Conservation (phyloP, 2,329 filamentous ascomycete genomes). For the Sclerotinia trifoliorum region DNA sequence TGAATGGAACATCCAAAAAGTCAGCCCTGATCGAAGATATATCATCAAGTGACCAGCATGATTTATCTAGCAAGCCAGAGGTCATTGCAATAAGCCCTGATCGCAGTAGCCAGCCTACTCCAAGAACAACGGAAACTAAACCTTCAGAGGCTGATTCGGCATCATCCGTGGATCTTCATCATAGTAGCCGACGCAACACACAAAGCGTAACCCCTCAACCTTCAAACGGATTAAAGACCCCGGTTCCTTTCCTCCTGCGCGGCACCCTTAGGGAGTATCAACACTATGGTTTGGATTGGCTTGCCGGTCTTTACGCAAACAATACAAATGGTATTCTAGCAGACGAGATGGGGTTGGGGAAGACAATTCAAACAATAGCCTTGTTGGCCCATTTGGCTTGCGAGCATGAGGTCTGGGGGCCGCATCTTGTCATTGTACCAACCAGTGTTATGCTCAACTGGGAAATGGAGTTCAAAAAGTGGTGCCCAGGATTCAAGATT, state of each 20-base stretch:
- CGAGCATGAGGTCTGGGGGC: slow-evolving; percentile 88
- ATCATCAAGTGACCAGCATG: slow-evolving; percentile 6
- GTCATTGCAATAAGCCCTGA: slow-evolving; percentile 36
- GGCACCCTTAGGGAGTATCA: slow-evolving; percentile 94
- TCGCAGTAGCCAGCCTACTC: slow-evolving; percentile 41
- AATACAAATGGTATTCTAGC: slow-evolving; percentile 94
- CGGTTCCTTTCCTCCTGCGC: slow-evolving; percentile 78
- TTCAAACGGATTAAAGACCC: slow-evolving; percentile 54
- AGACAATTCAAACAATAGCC: slow-evolving; percentile 97
- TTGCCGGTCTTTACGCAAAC: slow-evolving; percentile 87
- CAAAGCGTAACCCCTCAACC: slow-evolving; percentile 44
- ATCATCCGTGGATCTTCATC: slow-evolving; percentile 40
- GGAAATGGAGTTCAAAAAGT: slow-evolving; percentile 99
- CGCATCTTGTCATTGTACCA: slow-evolving; percentile 91
- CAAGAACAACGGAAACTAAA: slow-evolving; percentile 41
- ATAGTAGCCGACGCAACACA: slow-evolving; percentile 38
- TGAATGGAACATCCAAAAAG: slow-evolving; percentile 4
- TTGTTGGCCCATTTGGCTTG: slow-evolving; percentile 90
- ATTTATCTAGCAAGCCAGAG: slow-evolving; percentile 21
- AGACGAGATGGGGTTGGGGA: slow-evolving; percentile 97
- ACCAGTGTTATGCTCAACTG: slow-evolving; percentile 99
- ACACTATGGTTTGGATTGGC: slow-evolving; percentile 95
- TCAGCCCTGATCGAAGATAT: slow-evolving; percentile 16
- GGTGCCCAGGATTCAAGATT: slow-evolving; percentile 96
- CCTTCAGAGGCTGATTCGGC: slow-evolving; percentile 40